Evolutionary conservation across 768 basidiomycete species (phyloP).

Genomic region (Boletus rubropictus): DNA sequence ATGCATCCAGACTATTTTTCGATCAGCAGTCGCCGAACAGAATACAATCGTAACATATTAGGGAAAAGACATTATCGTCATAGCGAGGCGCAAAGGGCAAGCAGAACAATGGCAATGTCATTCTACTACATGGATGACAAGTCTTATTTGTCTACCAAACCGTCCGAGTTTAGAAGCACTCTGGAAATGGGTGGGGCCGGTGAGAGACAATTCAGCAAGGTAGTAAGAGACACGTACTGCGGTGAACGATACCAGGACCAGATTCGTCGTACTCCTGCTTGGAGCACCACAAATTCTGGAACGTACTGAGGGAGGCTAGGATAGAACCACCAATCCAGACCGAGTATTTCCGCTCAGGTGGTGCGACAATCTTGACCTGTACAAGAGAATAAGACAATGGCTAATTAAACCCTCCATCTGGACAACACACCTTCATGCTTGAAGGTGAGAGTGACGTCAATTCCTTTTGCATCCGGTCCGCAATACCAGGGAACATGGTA

Average conservation of each 20-base stretch:
- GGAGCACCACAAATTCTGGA: slow-evolving; percentile 95
- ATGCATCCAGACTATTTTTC: neutral
- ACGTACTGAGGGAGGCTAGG: slow-evolving; percentile 84
- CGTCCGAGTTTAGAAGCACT: slow-evolving; percentile 23
- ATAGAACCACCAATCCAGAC: slow-evolving; percentile 93
- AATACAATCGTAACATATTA: slow-evolving; percentile 23
- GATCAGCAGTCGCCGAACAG: slow-evolving; percentile 4
- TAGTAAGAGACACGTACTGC: slow-evolving; percentile 44
- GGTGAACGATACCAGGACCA: slow-evolving; percentile 74
- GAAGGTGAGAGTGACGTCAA: slow-evolving; percentile 71
- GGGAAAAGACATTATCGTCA: slow-evolving; percentile 7
- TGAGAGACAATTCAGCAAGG: neutral
- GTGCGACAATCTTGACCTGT: slow-evolving; percentile 86
- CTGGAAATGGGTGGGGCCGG: slow-evolving; percentile 1
- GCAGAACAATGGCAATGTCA: slow-evolving; percentile 15
- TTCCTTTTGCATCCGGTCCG: slow-evolving; percentile 95
- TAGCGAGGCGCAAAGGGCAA: slow-evolving; percentile 12
- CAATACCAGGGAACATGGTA: slow-evolving; percentile 95
- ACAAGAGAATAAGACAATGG: neutral
- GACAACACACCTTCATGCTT: slow-evolving; percentile 68
- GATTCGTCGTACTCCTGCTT: slow-evolving; percentile 91
- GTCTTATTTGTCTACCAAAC: slow-evolving; percentile 19
- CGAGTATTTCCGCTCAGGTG: slow-evolving; percentile 91
- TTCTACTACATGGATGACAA: slow-evolving; percentile 25
- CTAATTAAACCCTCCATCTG: neutral